Conservation (phyloP, 2,329 filamentous ascomycete species). For the Phyllachora maydis region DNA sequence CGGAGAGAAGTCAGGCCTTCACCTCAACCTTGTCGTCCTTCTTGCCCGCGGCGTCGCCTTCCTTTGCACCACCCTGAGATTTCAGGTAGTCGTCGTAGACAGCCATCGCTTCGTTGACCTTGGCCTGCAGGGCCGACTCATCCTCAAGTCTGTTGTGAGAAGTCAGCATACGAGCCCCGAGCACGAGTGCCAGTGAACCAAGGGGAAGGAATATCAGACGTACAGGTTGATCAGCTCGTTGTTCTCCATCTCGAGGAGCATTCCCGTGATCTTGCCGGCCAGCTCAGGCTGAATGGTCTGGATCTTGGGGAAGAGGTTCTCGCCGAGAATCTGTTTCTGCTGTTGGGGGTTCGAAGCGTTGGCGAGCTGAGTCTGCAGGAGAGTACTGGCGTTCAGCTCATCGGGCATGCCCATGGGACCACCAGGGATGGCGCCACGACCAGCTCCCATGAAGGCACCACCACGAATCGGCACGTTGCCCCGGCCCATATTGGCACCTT, state of each 20-base stretch:
- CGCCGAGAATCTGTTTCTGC: constrained; percentile 98
- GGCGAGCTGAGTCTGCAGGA: constrained; percentile 37
- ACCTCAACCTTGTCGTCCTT: constrained; percentile 29
- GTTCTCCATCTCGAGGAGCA: constrained; percentile 99
- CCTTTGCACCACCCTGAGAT: no score
- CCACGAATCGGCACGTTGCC: constrained; percentile 17
- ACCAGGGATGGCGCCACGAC: constrained; percentile 19
- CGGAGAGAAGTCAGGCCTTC: constrained; percentile 20
- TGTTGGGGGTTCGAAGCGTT: constrained; percentile 37
- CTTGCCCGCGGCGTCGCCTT: constrained; percentile 25
- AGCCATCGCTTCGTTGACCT: constrained; percentile 91
- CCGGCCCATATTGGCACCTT: constrained; percentile 19
- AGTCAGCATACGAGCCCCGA: no score
- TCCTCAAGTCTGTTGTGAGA: constrained; percentile 76
- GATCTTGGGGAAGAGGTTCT: constrained; percentile 98
- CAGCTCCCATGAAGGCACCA: constrained; percentile 17
- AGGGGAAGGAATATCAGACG: no score
- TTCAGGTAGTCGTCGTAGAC: constrained; percentile 99
- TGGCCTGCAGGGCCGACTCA: constrained; percentile 69
- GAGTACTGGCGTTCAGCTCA: constrained; percentile 18
- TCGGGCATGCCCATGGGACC: no score
- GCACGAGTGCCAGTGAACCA: no score
- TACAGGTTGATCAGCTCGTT: constrained; percentile 83
- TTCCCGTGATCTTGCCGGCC: constrained; percentile 97
- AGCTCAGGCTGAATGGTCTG: constrained; percentile 83